Evolutionary conservation across 768 basidiomycete species (phyloP), one percentile per base, ranked within the genome.

Genomic region (Suillus luteus): DNA sequence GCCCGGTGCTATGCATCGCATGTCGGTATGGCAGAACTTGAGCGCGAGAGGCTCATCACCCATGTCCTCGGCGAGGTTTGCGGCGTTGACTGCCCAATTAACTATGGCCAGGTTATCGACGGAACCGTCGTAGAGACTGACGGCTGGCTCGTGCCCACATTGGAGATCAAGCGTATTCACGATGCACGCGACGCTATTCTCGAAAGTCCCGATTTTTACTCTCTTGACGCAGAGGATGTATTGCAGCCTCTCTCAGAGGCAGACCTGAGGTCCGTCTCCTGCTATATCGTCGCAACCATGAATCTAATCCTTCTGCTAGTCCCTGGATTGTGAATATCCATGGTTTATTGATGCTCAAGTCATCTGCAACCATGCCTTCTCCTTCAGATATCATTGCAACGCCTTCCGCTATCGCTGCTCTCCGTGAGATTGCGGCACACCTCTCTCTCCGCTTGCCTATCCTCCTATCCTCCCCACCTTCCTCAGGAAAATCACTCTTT

Each of bases 401-500:
- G 0, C 77, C 84, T 0, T 83, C 91, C 1, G 81, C 90, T 3
- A 77, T 81, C 2, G 59, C 78, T 19, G 81, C 90, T 2, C 81
- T 96, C 9, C 85, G 82, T 7, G 72, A 80, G 17, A 80, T 98
- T 40, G 87, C 89, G 1, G 72, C 87, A 14, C 82, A 87, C 63
- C 68, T 90, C 2, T 90, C 89, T 1, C 80, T 87, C 46, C 86
- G 90, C 3, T 75, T 90, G 0, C 96, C 97, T 4, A 85, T 86
- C 12, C 87, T 99, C 15, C 73, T 99, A 17, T 91, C 93, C 1
- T 94, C 95, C 0, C 77, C 92, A 0, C 88, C 95, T 0, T 96
- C 95, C 1, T 87, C 93, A 1, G 97, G 97, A 58, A 99, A 99
- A 72, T 86, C 90, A 0, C 81, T 94, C 6, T 76, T 95, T 15